Evolutionary conservation across 768 basidiomycete genomes (phyloP), one percentile per base, ranked within the genome.

Genomic region (Agaricus bisporus): DNA sequence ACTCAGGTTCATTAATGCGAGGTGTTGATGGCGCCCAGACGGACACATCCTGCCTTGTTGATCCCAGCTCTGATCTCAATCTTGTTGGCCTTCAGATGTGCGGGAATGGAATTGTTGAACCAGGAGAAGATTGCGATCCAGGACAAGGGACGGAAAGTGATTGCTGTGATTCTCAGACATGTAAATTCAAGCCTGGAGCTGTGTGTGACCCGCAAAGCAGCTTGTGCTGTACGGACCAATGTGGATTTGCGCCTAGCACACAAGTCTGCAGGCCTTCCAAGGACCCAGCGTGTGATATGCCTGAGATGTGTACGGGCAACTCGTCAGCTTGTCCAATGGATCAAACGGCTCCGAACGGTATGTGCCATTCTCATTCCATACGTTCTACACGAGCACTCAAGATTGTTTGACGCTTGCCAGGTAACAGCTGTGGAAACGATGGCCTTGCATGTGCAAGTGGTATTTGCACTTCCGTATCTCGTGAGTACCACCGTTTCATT

Each of bases 61-160:
- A 83, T 54, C 82, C 88, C 1, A 79, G 70, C 56, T 65, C 64
- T 37, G 61, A 59, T 36, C 67, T 68, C 39, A 63, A 73, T 54
- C 75, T 73, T 6, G 80, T 88, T 58, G 77, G 82, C 3, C 71
- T 88, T 17, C 75, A 86, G 59, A 86, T 85, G 83, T 88, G 86
- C 61, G 86, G 88, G 25, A 91, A 91, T 66, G 89, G 89, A 47
- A 90, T 91, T 56, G 82, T 89, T 48, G 88, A 90, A 64, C 65
- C 61, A 0, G 91, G 89, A 28, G 92, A 95, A 70, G 87, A 94
- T 37, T 94, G 92, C 64, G 91, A 95, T 67, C 91, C 91, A 0
- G 88, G 88, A 28, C 60, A 64, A 35, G 84, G 81, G 49, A 63
- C 73, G 10, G 70, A 72, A 41, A 82, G 82, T 4, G 68, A 76